Conservation (phyloP, 2,329 filamentous ascomycete genomes). For the Paracorniculantispora psalliotae region DNA sequence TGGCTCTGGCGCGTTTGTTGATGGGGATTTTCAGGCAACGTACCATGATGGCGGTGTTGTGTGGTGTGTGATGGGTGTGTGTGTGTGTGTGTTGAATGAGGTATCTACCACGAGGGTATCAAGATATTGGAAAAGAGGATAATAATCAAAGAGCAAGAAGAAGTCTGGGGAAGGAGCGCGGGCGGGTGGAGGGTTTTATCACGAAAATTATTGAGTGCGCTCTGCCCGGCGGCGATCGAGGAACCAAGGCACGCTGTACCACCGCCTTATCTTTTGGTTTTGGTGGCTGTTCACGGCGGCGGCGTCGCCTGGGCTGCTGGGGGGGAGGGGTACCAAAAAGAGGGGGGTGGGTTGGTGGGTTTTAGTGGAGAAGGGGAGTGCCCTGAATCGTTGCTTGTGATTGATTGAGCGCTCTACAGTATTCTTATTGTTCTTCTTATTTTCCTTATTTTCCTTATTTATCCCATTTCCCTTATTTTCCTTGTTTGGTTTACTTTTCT, state of each 20-base stretch:
- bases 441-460: no score
- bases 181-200: slow-evolving; percentile 12
- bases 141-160: background rate
- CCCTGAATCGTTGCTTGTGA: no score
- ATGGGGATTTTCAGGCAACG: background rate
- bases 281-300: background rate
- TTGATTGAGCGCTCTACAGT: no score
- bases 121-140: background rate
- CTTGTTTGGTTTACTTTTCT: no score
- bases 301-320: background rate
- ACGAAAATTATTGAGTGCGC: background rate
- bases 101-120: background rate
- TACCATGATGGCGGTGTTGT: slow-evolving; percentile 12
- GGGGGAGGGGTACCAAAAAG: background rate
- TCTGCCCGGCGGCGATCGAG: slow-evolving; percentile 12
- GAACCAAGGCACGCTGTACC: no score
- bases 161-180: background rate
- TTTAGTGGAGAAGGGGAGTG: background rate
- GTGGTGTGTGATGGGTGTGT: no score
- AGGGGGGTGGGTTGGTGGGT: slow-evolving; percentile 1
- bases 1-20: background rate
- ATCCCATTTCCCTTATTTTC: no score
- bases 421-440: background rate
- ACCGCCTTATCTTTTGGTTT: no score
- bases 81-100: slow-evolving; percentile 3